Conservation (phyloP, 176 grass and related monocot species). For the Saccharum spontaneum region DNA sequence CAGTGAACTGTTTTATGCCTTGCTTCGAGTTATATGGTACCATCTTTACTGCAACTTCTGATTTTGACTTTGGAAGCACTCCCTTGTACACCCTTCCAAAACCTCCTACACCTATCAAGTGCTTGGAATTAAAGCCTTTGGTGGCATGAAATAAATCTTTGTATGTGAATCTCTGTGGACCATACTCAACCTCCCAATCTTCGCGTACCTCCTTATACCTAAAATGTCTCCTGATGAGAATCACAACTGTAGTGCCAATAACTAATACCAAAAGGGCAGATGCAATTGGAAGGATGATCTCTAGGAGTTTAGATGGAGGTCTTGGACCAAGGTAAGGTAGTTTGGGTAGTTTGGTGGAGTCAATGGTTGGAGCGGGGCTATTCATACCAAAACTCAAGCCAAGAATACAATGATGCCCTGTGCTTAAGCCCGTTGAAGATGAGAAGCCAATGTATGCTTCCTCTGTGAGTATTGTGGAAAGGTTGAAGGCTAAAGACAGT, state of each 20-base stretch:
- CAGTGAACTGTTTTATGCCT: conserved; percentile 18
- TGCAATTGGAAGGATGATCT: conserved; percentile 20
- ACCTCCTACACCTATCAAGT: conserved; percentile 19
- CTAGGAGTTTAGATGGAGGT: conserved; percentile 19
- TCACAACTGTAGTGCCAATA: neutral
- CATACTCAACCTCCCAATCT: conserved; percentile 53
- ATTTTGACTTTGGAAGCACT: conserved; percentile 1
- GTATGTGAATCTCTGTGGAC: conserved; percentile 30
- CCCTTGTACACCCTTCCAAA: conserved; percentile 35
- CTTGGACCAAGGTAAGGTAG: conserved; percentile 9
- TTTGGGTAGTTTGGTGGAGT: conserved; percentile 19
- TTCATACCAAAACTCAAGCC: conserved; percentile 35
- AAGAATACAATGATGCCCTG: conserved; percentile 22
- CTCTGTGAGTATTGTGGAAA: conserved; percentile 9
- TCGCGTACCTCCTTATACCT: conserved; percentile 27
- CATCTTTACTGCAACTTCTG: conserved; percentile 23
- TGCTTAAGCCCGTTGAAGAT: conserved; percentile 30
- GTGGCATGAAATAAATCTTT: conserved; percentile 24
- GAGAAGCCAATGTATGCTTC: conserved; percentile 44
- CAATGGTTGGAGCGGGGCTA: conserved; percentile 2
- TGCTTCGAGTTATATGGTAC: conserved; percentile 16
- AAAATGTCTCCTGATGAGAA: neutral
- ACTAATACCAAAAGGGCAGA: neutral
- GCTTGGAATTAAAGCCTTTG: conserved; percentile 5
- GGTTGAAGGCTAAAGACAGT: neutral